Conservation (phyloP, 495 filamentous ascomycete genomes). For the Apiosordaria backusii region DNA sequence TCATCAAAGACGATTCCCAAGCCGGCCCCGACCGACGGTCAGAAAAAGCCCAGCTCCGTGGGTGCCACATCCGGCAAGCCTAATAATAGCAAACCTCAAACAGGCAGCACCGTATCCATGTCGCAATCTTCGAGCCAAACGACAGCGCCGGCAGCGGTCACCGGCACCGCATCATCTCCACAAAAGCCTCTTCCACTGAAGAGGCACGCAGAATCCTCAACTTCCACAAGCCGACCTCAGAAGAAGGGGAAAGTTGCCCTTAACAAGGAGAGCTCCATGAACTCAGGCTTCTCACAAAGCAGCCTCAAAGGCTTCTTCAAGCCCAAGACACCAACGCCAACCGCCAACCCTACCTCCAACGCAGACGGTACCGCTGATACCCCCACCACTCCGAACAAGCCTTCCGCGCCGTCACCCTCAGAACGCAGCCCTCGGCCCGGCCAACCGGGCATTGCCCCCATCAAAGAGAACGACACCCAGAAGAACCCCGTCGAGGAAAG, state of each 20-base stretch:
- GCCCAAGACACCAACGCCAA: constrained; percentile 43
- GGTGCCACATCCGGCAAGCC: no score
- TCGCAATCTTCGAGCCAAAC: not conserved
- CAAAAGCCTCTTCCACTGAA: not conserved
- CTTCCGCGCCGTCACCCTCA: no score
- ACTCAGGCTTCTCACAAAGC: constrained; percentile 60
- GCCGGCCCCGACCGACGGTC: constrained; percentile 5
- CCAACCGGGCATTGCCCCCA: not conserved
- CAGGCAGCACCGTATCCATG: not conserved
- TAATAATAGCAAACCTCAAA: no score
- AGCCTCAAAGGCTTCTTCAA: constrained; percentile 84
- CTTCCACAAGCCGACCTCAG: constrained; percentile 31
- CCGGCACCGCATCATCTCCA: no score
- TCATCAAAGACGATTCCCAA: constrained; percentile 16
- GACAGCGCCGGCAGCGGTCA: no score
- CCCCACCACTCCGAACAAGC: no score
- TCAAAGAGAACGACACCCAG: constrained; percentile 4
- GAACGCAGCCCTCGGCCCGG: no score
- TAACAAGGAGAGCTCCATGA: constrained; percentile 38
- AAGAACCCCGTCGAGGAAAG: no score
- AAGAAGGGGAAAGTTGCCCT: constrained; percentile 40
- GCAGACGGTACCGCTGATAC: no score
- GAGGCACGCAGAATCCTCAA: no score
- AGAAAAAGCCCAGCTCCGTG: no score
- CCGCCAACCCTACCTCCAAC: not conserved